Percentiles rank a stretch among this genome's conserved stretches.
Evolutionary conservation across 352 stramenopile species (phyloP).

Genomic region (Heterotrichella gracilis): DNA sequence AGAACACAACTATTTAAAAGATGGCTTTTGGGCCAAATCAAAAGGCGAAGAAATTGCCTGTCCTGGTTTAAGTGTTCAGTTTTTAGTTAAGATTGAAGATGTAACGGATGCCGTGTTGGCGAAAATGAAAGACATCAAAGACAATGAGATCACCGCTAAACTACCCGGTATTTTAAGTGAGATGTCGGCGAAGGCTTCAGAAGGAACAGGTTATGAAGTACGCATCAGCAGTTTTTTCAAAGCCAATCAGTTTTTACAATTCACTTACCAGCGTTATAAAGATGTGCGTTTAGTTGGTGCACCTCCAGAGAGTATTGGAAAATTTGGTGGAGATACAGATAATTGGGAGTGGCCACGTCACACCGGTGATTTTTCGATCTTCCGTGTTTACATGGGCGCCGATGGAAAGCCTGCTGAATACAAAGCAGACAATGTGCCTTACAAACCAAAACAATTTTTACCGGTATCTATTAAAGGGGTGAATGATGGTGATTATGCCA

Average conservation of each 20-base stretch:
- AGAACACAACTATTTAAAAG: constrained; percentile 6
- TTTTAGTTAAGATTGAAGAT: constrained; percentile 7
- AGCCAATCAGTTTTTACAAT: constrained; percentile 1
- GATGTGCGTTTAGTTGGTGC: neutral
- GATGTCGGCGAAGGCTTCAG: neutral
- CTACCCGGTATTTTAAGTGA: neutral
- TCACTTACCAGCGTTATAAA: neutral
- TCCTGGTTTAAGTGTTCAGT: neutral
- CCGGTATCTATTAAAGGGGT: neutral
- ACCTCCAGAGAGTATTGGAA: neutral
- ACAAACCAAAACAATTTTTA: neutral
- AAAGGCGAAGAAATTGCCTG: neutral
- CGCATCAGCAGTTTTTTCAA: neutral
- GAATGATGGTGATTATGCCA: neutral
- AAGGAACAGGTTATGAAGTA: neutral
- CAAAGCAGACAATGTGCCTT: neutral
- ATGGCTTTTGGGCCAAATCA: neutral
- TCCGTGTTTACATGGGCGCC: neutral
- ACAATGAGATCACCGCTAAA: neutral
- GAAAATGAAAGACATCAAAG: neutral
- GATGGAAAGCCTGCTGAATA: neutral
- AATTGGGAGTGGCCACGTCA: neutral
- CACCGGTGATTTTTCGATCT: constrained; percentile 2
- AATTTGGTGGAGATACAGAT: neutral
- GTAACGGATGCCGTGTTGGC: neutral